phyloP scores from a whole-genome alignment of 306 rosid genomes.

The Inga laurina region DNA sequence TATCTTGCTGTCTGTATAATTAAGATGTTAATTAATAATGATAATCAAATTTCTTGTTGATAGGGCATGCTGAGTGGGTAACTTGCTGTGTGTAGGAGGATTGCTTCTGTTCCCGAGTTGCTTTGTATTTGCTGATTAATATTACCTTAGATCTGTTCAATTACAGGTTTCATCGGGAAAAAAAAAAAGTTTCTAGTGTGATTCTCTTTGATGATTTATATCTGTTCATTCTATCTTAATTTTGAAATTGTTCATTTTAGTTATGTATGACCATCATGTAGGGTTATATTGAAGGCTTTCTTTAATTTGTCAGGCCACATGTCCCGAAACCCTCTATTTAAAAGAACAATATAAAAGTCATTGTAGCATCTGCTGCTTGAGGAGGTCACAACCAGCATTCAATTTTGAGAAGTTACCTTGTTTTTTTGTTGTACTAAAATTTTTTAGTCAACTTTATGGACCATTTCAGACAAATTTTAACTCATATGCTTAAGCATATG shows the following conservation, averaged over 20 bases:
- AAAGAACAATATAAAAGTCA: not conserved
- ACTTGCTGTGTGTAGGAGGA: conserved; percentile 23
- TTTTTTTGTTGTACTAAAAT: not conserved
- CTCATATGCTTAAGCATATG: not conserved
- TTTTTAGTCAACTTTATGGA: not conserved
- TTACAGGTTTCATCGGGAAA: not conserved
- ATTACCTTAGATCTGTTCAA: not conserved
- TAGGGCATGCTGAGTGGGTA: conserved; percentile 1
- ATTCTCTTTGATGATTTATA: conserved; percentile 4
- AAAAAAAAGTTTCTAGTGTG: not conserved
- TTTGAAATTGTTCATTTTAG: not conserved
- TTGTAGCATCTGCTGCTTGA: not conserved
- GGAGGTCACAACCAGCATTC: not conserved
- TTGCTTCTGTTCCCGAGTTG: conserved; percentile 16
- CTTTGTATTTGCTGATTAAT: conserved; percentile 30
- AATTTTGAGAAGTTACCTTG: not conserved
- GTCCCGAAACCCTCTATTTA: not conserved
- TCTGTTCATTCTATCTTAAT: conserved; percentile 6
- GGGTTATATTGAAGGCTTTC: not conserved
- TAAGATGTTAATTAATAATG: not conserved
- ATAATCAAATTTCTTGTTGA: not conserved
- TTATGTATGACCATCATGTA: not conserved
- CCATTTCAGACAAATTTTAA: not conserved
- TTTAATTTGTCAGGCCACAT: not conserved
- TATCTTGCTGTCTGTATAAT: conserved; percentile 8